Conservation (phyloP, 768 basidiomycete species). For the Amanita subjunquillea region DNA sequence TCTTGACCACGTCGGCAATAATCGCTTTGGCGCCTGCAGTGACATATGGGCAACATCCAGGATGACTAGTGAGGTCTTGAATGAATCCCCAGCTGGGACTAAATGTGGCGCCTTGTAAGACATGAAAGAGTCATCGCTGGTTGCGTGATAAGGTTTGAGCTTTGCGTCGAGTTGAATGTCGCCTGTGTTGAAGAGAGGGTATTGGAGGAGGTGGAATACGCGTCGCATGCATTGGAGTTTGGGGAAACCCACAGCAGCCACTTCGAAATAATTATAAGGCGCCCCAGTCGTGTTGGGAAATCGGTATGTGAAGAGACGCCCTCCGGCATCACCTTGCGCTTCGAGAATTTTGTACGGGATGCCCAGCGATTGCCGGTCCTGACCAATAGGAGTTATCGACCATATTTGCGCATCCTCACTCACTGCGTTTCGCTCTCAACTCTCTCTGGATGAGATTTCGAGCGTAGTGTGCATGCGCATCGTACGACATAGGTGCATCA, state of each 20-base stretch:
- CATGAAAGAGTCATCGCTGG: not conserved
- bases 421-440: too few relatives aligned
- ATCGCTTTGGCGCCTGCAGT: not conserved
- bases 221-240: slow-evolving; percentile 16
- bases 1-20: not conserved
- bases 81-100: not conserved
- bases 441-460: too few relatives aligned
- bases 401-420: too few relatives aligned
- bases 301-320: slow-evolving; percentile 18
- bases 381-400: too few relatives aligned
- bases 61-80: not conserved
- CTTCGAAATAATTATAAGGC: slow-evolving; percentile 8
- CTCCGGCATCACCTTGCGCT: slow-evolving; percentile 15
- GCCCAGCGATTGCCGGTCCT: slow-evolving; percentile 8
- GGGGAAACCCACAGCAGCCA: slow-evolving; percentile 29
- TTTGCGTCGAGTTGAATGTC: slow-evolving; percentile 1
- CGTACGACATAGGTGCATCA: too few relatives aligned
- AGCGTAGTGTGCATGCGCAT: too few relatives aligned
- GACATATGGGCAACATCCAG: not conserved
- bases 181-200: not conserved
- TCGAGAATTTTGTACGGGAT: slow-evolving; percentile 18
- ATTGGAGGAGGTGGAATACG: slow-evolving; percentile 16
- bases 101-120: not conserved
- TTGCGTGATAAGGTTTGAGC: not conserved
- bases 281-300: slow-evolving; percentile 8